Base-by-base conservation (phyloP, 306 rosid species). In the Vachellia pachyceras region DNA sequence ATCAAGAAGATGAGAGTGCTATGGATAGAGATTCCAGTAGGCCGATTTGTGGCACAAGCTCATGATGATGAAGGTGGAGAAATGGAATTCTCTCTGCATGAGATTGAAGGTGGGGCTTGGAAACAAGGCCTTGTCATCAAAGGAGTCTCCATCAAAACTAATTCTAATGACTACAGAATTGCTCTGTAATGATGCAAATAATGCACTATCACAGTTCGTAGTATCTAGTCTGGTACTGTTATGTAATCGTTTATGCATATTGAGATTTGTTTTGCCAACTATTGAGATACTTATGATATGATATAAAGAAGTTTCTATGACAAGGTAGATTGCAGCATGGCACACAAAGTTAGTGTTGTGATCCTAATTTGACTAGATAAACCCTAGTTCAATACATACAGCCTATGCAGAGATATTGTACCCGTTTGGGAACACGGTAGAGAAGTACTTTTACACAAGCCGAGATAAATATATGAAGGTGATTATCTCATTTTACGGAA, bases 91-190 rank as follows among this genome's bases (percentile, higher is more conserved):
- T 75, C 89, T 18, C 20, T 95, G 87, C 84, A 73, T 79, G 97
- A 93, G 72, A 57, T 79, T 79, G 90, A 84, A 57, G 81, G 77
- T 63, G 92, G 89, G 44, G 18, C 14, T 1, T 92, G 97, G 97
- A 95, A 92, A 89, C 78, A 57, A 4, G 97, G 97, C 37, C 91
- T 92, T 71, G 2, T 90, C 71, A 79, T 92, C 82, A 88, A 84
- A 87, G 97, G 92, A 0, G 71, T 90, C 71, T 40, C 61, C 69
- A 82, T 94, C 79, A 89, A 78, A 22, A 87, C 97, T 33, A 88
- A 87, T 20, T 36, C 33, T 69, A 40, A 72, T 45, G 25, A 47
- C 7, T 25, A 41, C 3, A 33, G 36, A 3, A 25, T 69, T 37
- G 5, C 47, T 64, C 80, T 63, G 0, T 7, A 18, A 7, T 45